Evolutionary conservation across 768 basidiomycete genomes (phyloP).

Genomic region (Leccinum pellstonianum): DNA sequence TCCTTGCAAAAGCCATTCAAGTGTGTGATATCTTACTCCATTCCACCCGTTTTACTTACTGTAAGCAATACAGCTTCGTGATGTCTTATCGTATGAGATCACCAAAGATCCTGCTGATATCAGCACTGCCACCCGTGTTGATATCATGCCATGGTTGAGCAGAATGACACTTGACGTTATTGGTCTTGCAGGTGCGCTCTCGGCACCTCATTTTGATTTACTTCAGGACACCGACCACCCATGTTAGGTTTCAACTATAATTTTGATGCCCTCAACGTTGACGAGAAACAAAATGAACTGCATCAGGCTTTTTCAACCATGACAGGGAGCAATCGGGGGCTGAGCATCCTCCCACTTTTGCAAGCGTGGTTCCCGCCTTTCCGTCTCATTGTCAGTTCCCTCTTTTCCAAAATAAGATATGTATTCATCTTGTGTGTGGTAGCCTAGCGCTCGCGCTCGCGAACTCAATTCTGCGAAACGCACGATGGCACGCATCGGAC

Average conservation of each 20-base stretch:
- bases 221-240: not conserved
- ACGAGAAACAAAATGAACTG: conserved; percentile 28
- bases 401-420: not conserved
- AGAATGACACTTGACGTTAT: too few species aligned
- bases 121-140: too few species aligned
- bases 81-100: too few species aligned
- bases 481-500: conserved; percentile 51
- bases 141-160: too few species aligned
- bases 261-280: conserved; percentile 31
- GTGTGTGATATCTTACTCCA: too few species aligned
- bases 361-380: conserved; percentile 37
- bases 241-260: conserved; percentile 37
- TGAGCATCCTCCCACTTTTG: conserved; percentile 31
- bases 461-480: conserved; percentile 28
- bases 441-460: conserved; percentile 27
- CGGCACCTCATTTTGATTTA: not conserved
- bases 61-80: too few species aligned
- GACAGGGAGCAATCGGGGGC: conserved; percentile 1
- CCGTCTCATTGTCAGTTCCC: conserved; percentile 37
- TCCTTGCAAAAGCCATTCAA: too few species aligned
- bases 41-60: too few species aligned
- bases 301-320: conserved; percentile 32
- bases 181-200: too few species aligned
- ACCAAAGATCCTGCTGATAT: too few species aligned
- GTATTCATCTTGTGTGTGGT: not conserved